Evolutionary conservation across 2,329 filamentous ascomycete genomes (phyloP), one percentile per base, ranked within the genome.

Genomic region (Chaetomium olivaceum): DNA sequence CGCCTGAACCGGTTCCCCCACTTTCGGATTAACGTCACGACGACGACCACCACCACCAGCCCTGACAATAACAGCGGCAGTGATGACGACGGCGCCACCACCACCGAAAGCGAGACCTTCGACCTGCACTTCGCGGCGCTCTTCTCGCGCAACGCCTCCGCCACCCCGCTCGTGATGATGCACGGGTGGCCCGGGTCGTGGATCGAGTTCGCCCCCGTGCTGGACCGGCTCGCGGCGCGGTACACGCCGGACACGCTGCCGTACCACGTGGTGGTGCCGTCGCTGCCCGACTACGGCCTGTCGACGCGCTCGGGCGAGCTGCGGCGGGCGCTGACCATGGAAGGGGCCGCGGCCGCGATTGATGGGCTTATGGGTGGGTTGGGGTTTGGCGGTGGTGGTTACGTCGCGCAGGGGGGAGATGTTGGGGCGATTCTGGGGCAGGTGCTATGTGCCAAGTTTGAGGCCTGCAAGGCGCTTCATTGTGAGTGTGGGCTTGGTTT

Each of bases 391-490:
- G 51, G 51, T 12, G 51, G 6, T 16, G 51, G 51, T 9, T 54
- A 54, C 25, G 51, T 54, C 6, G 51, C 16, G 25, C 51, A 54
- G 23, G 51, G 51, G 9, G 51, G 51, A 5, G 51, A 54, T 27
- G 21, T 54, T 16, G 51, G 51, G 14, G 21, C 51, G 12, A 54
- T 54, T 3, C 4, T 54, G 23, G 51, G 21, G 8, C 51, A 27
- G 51, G 23, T 54, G 21, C 14, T 54, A 11, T 27, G 23, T 27
- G 51, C 21, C 21, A 27, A 25, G 51, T 54, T 29, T 14, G 51
- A 54, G 27, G 51, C 21, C 11, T 54, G 51, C 23, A 54, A 54
- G 23, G 51, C 51, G 51, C 51, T 54, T 25, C 51, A 54, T 54
- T 12, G 51, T 54, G 27, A 31, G 23, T 19, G 23, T 19, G 16